Base-by-base conservation (phyloP, 2,329 filamentous ascomycete genomes). In the Esteya vermicola region DNA sequence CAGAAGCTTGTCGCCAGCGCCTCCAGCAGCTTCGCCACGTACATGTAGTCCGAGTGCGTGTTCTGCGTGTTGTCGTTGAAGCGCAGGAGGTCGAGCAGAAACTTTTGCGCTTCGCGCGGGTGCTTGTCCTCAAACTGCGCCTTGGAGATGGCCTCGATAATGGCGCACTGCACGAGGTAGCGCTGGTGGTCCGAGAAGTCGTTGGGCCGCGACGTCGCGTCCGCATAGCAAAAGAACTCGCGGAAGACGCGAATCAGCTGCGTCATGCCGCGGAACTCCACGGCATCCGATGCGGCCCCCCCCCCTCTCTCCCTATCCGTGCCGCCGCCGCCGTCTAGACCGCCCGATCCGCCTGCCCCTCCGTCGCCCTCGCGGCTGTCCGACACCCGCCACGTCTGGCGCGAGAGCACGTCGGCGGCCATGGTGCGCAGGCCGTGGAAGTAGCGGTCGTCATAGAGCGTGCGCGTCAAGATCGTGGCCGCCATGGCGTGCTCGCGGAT, bases 11-110 rank as follows among this genome's bases (percentile, higher is more conserved):
- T 67, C 2, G 75, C 68, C 21, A 80, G 57, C 0, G 70, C 67
- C 32, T 68, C 64, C 9, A 98, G 81, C 20, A 98, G 67, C 19
- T 72, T 81, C 8, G 85, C 78, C 40, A 98, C 75, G 54, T 95
- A 98, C 51, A 84, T 78, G 46, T 88, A 81, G 52, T 98, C 93
- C 6, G 88, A 94, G 53, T 76, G 93, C 37, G 79, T 61, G 51
- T 98, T 98, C 44, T 83, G 81, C 3, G 82, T 79, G 54, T 98
- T 98, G 59, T 98, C 88, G 54, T 98, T 98, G 62, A 86, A 89
- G 36, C 83, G 80, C 26, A 98, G 66, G 54, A 93, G 83, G 50
- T 95, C 86, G 19, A 93, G 72, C 36, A 98, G 73, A 56, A 95
- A 93, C 30, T 75, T 72, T 42, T 88, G 83, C 6, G 85, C 85